These are phyloP conservation scores for Wickerhamomyces sp. DNA, from an alignment of 1,139 yeast species.

Conservation along the genomic window DNA sequence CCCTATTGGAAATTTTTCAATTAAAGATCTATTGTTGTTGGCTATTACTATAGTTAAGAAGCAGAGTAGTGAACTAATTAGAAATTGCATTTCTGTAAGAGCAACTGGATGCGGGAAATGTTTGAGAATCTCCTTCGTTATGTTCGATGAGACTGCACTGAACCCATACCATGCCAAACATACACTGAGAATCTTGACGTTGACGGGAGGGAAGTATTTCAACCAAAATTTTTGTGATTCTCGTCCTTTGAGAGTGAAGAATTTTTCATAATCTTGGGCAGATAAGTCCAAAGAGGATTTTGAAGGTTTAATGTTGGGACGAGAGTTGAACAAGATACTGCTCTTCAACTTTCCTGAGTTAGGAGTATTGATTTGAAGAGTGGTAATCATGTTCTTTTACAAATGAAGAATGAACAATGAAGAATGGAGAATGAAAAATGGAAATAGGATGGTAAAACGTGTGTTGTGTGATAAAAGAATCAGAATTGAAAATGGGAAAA, in stretches of 20 bases:
- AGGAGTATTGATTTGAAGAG: constrained; percentile 21
- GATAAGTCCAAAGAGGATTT: constrained; percentile 20
- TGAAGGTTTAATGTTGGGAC: constrained; percentile 20
- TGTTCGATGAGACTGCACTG: constrained; percentile 77
- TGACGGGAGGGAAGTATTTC: constrained; percentile 20
- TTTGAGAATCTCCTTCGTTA: constrained; percentile 70
- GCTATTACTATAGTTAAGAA: constrained; percentile 23
- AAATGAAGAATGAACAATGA: no score
- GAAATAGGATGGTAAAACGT: no score
- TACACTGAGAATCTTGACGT: constrained; percentile 33
- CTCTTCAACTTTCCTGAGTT: constrained; percentile 10
- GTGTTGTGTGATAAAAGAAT: no score
- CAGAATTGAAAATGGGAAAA: no score
- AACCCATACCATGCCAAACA: constrained; percentile 76
- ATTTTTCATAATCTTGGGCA: constrained; percentile 17
- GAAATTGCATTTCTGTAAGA: constrained; percentile 78
- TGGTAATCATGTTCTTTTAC: no score
- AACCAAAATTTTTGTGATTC: constrained; percentile 7
- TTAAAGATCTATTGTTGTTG: constrained; percentile 16
- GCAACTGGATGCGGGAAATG: constrained; percentile 76
- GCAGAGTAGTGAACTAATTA: constrained; percentile 57
- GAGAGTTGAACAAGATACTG: constrained; percentile 1
- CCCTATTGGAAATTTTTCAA: constrained; percentile 47
- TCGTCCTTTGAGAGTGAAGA: constrained; percentile 19
- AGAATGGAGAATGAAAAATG: no score